phyloP scores from a whole-genome alignment of 768 basidiomycete genomes.

The Cantharellus cinnabarinus region DNA sequence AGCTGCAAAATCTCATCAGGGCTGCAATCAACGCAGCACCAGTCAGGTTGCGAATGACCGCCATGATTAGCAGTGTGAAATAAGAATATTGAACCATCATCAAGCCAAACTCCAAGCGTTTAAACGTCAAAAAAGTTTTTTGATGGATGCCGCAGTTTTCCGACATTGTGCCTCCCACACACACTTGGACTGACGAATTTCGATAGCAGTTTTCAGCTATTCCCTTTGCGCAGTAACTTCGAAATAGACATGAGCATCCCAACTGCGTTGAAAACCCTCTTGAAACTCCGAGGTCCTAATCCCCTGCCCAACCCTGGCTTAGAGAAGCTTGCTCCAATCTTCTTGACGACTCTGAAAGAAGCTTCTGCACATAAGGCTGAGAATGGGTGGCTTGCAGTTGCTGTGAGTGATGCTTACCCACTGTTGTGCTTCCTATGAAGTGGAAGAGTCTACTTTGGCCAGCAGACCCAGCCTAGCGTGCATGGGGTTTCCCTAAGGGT shows the following conservation, averaged over 20 bases:
- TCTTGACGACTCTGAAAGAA: constrained; percentile 42
- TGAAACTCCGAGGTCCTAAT: constrained; percentile 45
- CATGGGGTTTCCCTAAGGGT: constrained; percentile 1
- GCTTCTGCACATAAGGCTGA: constrained; percentile 44
- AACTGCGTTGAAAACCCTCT: constrained; percentile 44
- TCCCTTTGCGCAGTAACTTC: background rate
- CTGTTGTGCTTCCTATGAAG: constrained; percentile 1
- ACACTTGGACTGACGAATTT: too few species aligned
- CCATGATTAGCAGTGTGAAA: too few species aligned
- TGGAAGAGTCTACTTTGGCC: background rate
- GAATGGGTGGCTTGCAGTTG: constrained; percentile 63
- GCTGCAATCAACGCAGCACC: too few species aligned
- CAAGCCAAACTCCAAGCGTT: too few species aligned
- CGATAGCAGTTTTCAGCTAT: too few species aligned
- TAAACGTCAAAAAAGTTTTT: too few species aligned
- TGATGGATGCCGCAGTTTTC: too few species aligned
- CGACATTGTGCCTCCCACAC: too few species aligned
- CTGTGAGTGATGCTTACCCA: constrained; percentile 25
- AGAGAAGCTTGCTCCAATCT: constrained; percentile 30
- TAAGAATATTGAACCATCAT: too few species aligned
- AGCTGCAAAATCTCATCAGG: too few species aligned
- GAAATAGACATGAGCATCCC: background rate
- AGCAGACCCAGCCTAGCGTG: too few species aligned
- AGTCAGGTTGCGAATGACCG: too few species aligned
- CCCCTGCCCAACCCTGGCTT: constrained; percentile 36